Evolutionary conservation across 2,329 filamentous ascomycete genomes (phyloP).

Genomic region (Fusarium bulbicola): DNA sequence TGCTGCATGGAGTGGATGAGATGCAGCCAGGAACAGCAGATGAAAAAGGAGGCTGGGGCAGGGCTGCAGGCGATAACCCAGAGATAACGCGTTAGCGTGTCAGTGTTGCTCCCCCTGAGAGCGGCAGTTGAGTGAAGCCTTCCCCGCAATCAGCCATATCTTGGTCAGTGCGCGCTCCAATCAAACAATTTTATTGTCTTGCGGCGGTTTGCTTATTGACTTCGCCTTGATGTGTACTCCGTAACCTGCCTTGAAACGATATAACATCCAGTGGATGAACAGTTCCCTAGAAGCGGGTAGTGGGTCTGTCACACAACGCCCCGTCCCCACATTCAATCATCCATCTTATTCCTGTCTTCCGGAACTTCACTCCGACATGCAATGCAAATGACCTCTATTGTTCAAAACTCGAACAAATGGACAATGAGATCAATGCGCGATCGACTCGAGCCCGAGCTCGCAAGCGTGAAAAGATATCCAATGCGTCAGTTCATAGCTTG

Average conservation of each 20-base stretch:
- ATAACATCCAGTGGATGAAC: not conserved
- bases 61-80: slow-evolving; percentile 33
- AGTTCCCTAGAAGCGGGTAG: not conserved
- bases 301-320: not conserved
- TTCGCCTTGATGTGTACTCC: not conserved
- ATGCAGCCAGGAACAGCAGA: slow-evolving; percentile 4
- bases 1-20: slow-evolving; percentile 42
- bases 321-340: not conserved
- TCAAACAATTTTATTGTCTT: not conserved
- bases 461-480: slow-evolving; percentile 15
- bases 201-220: not conserved
- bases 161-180: not conserved
- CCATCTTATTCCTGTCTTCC: not conserved
- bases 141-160: not conserved
- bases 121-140: not conserved
- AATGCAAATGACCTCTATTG: not conserved
- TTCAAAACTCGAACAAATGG: not conserved
- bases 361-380: not conserved
- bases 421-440: not conserved
- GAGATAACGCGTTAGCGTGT: not conserved
- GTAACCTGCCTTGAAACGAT: not conserved
- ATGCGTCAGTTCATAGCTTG: slow-evolving; percentile 1
- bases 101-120: slow-evolving; percentile 22
- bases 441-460: slow-evolving; percentile 2
- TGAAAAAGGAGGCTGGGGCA: slow-evolving; percentile 45